Base-by-base conservation (phyloP, 2,329 filamentous ascomycete species). In the Sordariomycetes sp. region DNA sequence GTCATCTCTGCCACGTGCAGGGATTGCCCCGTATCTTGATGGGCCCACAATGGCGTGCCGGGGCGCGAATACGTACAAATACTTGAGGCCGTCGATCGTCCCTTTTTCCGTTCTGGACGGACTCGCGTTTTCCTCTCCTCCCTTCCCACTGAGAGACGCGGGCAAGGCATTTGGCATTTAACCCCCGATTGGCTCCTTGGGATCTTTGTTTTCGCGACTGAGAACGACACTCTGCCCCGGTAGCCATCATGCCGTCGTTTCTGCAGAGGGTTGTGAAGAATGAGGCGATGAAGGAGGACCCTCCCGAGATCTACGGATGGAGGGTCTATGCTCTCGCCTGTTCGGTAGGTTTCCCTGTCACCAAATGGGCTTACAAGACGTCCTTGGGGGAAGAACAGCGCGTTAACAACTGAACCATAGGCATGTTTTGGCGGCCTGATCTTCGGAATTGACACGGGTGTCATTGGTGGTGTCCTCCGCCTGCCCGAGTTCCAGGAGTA, bases 261-360 rank as follows among this genome's bases (percentile, higher is more conserved):
- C 76, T 87, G 59, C 75, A 75, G 63, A 72, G 72, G 64, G 74
- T 87, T 65, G 78, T 87, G 64, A 80, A 80, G 70, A 89, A 89
- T 74, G 84, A 89, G 68, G 82, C 87, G 52, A 88, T 89, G 81
- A 84, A 79, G 66, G 70, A 73, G 35, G 86, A 88, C 60, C 86
- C 86, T 20, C 75, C 78, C 22, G 79, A 87, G 67, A 83, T 88
- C 60, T 88, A 88, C 71, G 83, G 84, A 65, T 88, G 85, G 85
- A 79, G 85, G 59, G 83, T 86, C 32, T 82, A 85, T 62, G 77
- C 77, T 59, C 74, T 87, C 63, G 83, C 82, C 54, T 83, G 77
- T n/a, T 55, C 53, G 4, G 40, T 18, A 35, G n/a, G n/a, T 14
- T 46, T 28, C 37, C 16, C 40, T n/a, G 37, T 8, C 37, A 18